Base-by-base conservation (phyloP, 306 rosid genomes). In the Astragalus glycyphyllos region DNA sequence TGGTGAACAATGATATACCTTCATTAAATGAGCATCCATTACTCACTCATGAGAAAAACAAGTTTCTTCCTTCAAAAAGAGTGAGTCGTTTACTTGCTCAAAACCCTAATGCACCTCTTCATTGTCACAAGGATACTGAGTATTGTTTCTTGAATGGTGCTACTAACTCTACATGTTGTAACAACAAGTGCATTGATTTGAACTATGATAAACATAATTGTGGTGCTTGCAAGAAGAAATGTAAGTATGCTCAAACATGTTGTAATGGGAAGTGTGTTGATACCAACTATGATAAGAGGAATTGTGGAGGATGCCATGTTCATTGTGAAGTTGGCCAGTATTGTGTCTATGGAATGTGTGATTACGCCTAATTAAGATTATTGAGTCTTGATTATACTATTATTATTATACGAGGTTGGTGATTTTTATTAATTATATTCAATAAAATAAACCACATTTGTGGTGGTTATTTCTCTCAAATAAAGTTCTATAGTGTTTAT, bases 221-320 rank as follows among this genome's bases (percentile, higher is more conserved):
- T 16, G 97, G 98, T 0, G 61, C 77, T 0, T 93, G 98, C 84
- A 87, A 87, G 82, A 81, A 75, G 32, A 83, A 83, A 35, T 93
- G 98, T 86, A 82, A 82, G 73, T 93, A 13, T 75, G 84, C 98
- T 0, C 15, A 75, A 2, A 47, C 71, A 1, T 93, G 98, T 35
- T 93, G 98, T 71, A 67, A 92, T 72, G 94, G 97, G 1, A 1
- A 74, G 45, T 93, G 98, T 16, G 92, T 93, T 20, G 53, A 93
- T 8, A 38, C 65, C 13, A 2, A 79, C 0, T 87, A 6, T 26
- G 97, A 93, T 73, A 84, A 90, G 90, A 86, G 96, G 82, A 92
- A 93, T 54, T 93, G 98, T 32, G 96, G 96, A 0, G 12, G 2
- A 6, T 93, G 98, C 82, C 80, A 86, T 79, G 12, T 77, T 26